Evolutionary conservation across 371 early-diverging fungal species (phyloP), one percentile per base, ranked within the genome.

Genomic region (Circinella minor): DNA sequence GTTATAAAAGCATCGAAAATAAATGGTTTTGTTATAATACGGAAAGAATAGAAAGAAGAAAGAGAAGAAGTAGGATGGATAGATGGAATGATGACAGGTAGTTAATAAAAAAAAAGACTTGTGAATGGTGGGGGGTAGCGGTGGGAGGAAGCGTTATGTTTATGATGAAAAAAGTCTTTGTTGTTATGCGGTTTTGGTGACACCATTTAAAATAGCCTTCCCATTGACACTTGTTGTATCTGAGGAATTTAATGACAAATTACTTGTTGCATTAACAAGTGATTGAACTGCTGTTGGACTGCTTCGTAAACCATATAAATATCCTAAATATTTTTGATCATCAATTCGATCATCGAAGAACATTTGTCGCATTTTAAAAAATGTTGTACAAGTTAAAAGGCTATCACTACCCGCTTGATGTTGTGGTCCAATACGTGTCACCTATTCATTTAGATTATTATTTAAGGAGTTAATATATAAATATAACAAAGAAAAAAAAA

Each of bases 331-430:
- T 85, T 96, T 96, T 46, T 88, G 84, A 77, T 98, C 98, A 77
- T 98, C 99, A 69, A 98, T 95, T 36, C 79, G 83, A 78, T 95
- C 94, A 67, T 98, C 97, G 84, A 99, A 98, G 81, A 93, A 95
- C 71, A 92, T 92, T 78, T 95, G 92, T 65, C 95, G 90, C 92
- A 99, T 93, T 75, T 96, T 94, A 83, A 99, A 99, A 74, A 99
- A 99, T 13, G 96, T 94, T 62, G 93, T 88, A 36, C 93, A 92
- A 9, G 99, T 99, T 70, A 99, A 79, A 62, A 99, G 83, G 71
- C 97, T 94, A 84, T 99, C 99, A 76, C 97, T 96, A 17, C 99
- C 99, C 39, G 99, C 99, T 81, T 99, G 99, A 83, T 99, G 99
- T 85, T 99, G 99, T 43, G 96, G 93, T 9, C 99, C 99, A 62